Conservation (phyloP, 1,284 basidiomycete species). For the Ceraceosorus bombacis region DNA sequence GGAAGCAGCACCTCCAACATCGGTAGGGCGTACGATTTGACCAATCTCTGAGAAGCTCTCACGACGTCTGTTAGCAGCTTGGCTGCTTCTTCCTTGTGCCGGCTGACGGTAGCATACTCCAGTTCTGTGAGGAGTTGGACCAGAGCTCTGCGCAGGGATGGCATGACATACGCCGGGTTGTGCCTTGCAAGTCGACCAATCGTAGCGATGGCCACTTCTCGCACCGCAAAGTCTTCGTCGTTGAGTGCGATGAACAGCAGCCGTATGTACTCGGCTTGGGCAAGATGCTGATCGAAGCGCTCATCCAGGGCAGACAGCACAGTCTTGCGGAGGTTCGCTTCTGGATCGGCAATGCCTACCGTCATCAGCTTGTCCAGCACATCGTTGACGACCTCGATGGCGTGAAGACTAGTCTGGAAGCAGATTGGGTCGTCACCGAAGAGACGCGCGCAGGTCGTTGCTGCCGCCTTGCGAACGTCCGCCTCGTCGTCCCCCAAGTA, state of each 20-base stretch:
- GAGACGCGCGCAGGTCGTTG: slow-evolving; percentile 81
- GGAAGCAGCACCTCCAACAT: slow-evolving; percentile 85
- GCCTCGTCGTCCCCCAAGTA: slow-evolving; percentile 88
- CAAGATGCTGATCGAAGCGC: slow-evolving; percentile 94
- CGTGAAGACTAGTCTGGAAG: slow-evolving; percentile 89
- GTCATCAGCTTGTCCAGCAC: slow-evolving; percentile 94
- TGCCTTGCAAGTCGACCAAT: slow-evolving; percentile 90
- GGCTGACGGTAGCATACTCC: slow-evolving; percentile 85
- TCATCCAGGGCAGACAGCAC: slow-evolving; percentile 84
- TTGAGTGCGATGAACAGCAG: slow-evolving; percentile 96
- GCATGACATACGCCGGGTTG: slow-evolving; percentile 99
- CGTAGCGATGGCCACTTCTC: slow-evolving; percentile 78
- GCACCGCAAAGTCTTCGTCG: slow-evolving; percentile 90
- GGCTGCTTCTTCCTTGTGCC: slow-evolving; percentile 59
- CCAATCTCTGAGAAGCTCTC: slow-evolving; percentile 75
- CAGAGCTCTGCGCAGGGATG: slow-evolving; percentile 85
- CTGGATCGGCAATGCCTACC: slow-evolving; percentile 90
- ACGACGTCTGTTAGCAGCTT: slow-evolving; percentile 45
- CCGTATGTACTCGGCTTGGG: slow-evolving; percentile 94
- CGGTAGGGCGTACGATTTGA: slow-evolving; percentile 93
- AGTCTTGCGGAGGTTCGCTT: slow-evolving; percentile 37
- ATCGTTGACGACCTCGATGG: slow-evolving; percentile 95
- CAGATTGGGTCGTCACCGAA: slow-evolving; percentile 91
- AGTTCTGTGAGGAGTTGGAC: slow-evolving; percentile 95
- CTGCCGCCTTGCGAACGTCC: slow-evolving; percentile 82